Conservation (phyloP, 495 filamentous ascomycete genomes). For the Neurospora cerealis region DNA sequence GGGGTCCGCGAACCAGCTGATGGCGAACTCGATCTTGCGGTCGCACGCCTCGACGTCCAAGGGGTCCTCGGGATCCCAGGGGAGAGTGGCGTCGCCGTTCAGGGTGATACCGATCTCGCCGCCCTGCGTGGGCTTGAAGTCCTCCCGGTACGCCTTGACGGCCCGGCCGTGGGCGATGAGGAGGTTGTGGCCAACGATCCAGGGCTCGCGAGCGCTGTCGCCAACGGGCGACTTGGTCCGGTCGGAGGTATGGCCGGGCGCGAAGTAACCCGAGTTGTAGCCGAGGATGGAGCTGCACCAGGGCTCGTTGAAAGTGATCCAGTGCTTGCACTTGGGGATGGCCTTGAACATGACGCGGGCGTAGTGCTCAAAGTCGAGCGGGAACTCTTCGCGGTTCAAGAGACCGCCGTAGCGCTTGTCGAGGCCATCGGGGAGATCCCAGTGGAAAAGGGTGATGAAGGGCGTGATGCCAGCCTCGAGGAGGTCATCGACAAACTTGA, state of each 20-base stretch:
- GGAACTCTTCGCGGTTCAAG: constrained; percentile 48
- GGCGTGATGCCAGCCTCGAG: constrained; percentile 48
- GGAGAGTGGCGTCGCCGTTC: constrained; percentile 51
- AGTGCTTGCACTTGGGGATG: constrained; percentile 50
- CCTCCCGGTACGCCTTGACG: constrained; percentile 57
- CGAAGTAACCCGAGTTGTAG: constrained; percentile 50
- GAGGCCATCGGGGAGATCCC: constrained; percentile 51
- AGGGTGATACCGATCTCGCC: constrained; percentile 55
- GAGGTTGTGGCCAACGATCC: constrained; percentile 53
- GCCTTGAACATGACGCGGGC: constrained; percentile 47
- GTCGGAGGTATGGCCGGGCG: constrained; percentile 50
- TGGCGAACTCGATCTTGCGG: constrained; percentile 56
- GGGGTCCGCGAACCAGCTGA: constrained; percentile 63
- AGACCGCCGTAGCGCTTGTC: constrained; percentile 53
- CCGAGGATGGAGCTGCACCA: constrained; percentile 52
- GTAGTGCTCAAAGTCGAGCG: constrained; percentile 51
- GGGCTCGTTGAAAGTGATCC: constrained; percentile 61
- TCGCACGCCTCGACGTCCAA: constrained; percentile 49
- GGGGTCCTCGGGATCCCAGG: constrained; percentile 47
- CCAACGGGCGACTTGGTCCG: constrained; percentile 43
- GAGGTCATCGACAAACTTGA: constrained; percentile 51
- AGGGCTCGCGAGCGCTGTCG: constrained; percentile 48
- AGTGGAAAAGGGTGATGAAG: constrained; percentile 56
- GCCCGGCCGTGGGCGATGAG: constrained; percentile 49
- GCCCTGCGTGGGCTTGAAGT: constrained; percentile 51